These are phyloP conservation scores for Pestalotiopsis sp. DNA, from an alignment of 2,329 filamentous ascomycete genomes.

Conservation along the genomic window DNA sequence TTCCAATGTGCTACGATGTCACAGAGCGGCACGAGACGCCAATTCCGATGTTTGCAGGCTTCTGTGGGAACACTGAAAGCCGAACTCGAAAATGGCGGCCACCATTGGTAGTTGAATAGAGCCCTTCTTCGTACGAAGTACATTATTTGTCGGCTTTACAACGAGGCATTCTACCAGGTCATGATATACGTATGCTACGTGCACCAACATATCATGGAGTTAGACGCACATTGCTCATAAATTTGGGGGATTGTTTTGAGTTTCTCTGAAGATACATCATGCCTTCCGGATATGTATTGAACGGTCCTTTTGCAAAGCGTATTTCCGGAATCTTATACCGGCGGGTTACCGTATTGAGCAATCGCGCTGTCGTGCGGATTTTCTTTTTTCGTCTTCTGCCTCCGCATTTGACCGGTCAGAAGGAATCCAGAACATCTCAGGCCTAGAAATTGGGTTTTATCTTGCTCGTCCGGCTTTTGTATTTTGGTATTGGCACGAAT, in stretches of 20 bases:
- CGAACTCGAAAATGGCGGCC: not conserved
- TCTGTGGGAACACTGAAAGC: not conserved
- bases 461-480: too few relatives aligned
- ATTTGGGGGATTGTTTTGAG: not conserved
- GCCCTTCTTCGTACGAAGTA: too few relatives aligned
- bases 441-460: too few relatives aligned
- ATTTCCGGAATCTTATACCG: not conserved
- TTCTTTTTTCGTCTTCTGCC: too few relatives aligned
- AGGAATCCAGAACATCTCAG: too few relatives aligned
- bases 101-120: not conserved
- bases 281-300: not conserved
- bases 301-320: not conserved
- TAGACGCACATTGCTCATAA: too few relatives aligned
- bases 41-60: not conserved
- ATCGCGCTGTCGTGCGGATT: not conserved
- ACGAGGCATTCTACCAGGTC: too few relatives aligned
- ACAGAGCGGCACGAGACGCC: not conserved
- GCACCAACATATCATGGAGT: too few relatives aligned
- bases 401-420: too few relatives aligned
- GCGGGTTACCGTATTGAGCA: not conserved
- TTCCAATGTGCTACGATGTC: not conserved
- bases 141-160: too few relatives aligned
- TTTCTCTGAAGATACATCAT: not conserved
- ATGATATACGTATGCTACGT: too few relatives aligned
- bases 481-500: too few relatives aligned